Evolutionary conservation across 1,284 basidiomycete species (phyloP), one percentile per base, ranked within the genome.

Genomic region (Chondrostereum purpureum): DNA sequence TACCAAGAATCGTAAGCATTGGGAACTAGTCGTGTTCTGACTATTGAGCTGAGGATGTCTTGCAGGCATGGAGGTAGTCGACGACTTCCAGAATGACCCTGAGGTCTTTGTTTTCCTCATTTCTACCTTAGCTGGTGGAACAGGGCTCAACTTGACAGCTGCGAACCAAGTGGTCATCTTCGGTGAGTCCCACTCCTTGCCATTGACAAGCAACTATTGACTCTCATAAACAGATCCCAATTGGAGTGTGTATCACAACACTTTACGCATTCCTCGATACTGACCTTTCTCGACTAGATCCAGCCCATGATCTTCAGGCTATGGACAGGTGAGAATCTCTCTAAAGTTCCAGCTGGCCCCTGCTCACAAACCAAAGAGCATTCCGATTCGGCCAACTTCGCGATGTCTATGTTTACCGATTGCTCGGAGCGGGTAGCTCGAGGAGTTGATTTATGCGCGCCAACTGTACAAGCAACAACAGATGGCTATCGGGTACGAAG

Each of bases 381-480:
- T 94, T 90, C 58, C 78, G 91, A 2, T 88, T 92, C 50, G 92
- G 92, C 2, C 92, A 96, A 62, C 83, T 77, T 1, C 82, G 89
- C 22, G 85, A 93, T 52, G 92, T 96, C 5, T 73, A 78, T 0
- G 91, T 95, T 0, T 89, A 85, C 57, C 80, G 91, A 34, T 71
- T 96, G 10, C 72, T 95, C 12, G 89, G 86, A 1, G 86, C 87
- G 3, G 91, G 90, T 3, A 90, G 90, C 77, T 94, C 14, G 91
- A 94, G 58, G 89, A 88, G 58, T 64, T 88, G 33, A 87, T 92
- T 22, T 91, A 91, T 54, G 85, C 85, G 0, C 78, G 89, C 3
- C 90, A 92, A 62, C 73, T 92, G 6, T 92, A 92, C 64, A 92
- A 92, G 61, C 88, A 90, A 55, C 90, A 92, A 57, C 86, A 89